A percentile compares a stretch with the other conserved stretches of the same genome.
phyloP scores from a whole-genome alignment of 2,329 filamentous ascomycete genomes.

The Ophiostoma angusticollis region DNA sequence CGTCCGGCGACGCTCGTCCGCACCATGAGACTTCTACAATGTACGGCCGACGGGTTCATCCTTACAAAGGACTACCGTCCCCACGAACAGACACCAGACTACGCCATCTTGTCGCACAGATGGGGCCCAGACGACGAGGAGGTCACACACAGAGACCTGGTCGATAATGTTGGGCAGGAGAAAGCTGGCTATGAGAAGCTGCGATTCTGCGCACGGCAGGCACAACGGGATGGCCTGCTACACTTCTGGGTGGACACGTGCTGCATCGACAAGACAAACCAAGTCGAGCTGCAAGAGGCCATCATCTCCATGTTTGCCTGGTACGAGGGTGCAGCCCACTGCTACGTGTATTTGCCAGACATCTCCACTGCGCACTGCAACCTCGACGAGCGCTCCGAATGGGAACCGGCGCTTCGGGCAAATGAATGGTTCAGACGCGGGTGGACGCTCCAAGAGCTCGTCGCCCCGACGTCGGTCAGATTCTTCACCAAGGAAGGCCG shows the following conservation, averaged over 20 bases:
- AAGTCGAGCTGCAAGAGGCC: slow-evolving; percentile 6
- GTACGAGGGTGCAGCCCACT: slow-evolving; percentile 5
- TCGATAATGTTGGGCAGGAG: not conserved
- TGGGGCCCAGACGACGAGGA: slow-evolving; percentile 13
- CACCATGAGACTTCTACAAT: not conserved
- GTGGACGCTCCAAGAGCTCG: slow-evolving; percentile 2
- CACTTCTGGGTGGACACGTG: slow-evolving; percentile 12
- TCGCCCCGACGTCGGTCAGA: not conserved
- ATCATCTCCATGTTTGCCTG: slow-evolving; percentile 11
- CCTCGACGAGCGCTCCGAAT: too few species aligned
- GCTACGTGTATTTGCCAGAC: slow-evolving; percentile 10
- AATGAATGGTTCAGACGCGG: slow-evolving; percentile 1
- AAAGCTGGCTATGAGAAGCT: slow-evolving; percentile 10
- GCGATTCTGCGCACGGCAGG: not conserved
- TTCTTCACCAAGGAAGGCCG: not conserved
- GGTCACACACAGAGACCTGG: slow-evolving; percentile 11
- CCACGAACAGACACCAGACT: not conserved
- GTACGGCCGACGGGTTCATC: not conserved
- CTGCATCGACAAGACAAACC: slow-evolving; percentile 11
- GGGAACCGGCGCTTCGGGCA: not conserved
- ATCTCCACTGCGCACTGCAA: too few species aligned
- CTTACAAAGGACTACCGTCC: not conserved
- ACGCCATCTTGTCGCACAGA: slow-evolving; percentile 19
- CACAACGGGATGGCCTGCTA: not conserved
- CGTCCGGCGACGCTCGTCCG: too few species aligned